Evolutionary conservation across 768 basidiomycete genomes (phyloP).

Genomic region (Auriscalpium microsporum): DNA sequence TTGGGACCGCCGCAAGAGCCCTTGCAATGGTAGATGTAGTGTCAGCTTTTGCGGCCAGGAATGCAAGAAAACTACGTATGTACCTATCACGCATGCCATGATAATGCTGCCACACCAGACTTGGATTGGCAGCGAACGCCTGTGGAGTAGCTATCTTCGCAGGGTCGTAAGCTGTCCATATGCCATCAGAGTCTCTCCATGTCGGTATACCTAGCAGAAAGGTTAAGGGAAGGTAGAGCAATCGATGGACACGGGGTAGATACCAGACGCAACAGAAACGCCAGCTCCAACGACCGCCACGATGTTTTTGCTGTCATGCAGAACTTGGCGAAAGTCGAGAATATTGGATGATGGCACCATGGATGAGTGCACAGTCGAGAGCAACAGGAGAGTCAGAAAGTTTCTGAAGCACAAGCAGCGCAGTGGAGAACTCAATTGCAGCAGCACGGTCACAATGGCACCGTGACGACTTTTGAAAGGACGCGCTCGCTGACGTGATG

Average conservation of each 20-base stretch:
- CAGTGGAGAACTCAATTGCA: too few relatives aligned
- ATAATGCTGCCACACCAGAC: conserved; percentile 10
- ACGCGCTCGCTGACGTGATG: too few relatives aligned
- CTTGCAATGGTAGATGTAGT: background rate
- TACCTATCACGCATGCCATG: conserved; percentile 10
- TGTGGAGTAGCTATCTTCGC: background rate
- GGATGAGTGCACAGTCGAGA: too few relatives aligned
- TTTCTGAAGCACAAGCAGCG: too few relatives aligned
- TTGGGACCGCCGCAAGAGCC: conserved; percentile 32
- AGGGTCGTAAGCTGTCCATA: conserved; percentile 8
- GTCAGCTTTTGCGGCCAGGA: background rate
- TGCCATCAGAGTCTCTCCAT: conserved; percentile 6
- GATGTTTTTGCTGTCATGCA: conserved; percentile 23
- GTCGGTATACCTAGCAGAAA: conserved; percentile 21
- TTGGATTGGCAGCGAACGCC: conserved; percentile 7
- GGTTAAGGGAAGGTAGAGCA: background rate
- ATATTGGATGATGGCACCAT: conserved; percentile 4
- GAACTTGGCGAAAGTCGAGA: conserved; percentile 1
- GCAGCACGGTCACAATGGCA: too few relatives aligned
- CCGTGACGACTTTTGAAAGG: too few relatives aligned
- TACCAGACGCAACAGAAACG: conserved; percentile 54
- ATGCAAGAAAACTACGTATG: background rate
- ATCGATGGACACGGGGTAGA: background rate
- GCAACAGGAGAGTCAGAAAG: too few relatives aligned
- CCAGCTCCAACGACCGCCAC: conserved; percentile 47